Percentiles rank a stretch among this genome's conserved stretches.
Conservation (phyloP, 1,139 yeast species). For the Zygoascus sp. region DNA sequence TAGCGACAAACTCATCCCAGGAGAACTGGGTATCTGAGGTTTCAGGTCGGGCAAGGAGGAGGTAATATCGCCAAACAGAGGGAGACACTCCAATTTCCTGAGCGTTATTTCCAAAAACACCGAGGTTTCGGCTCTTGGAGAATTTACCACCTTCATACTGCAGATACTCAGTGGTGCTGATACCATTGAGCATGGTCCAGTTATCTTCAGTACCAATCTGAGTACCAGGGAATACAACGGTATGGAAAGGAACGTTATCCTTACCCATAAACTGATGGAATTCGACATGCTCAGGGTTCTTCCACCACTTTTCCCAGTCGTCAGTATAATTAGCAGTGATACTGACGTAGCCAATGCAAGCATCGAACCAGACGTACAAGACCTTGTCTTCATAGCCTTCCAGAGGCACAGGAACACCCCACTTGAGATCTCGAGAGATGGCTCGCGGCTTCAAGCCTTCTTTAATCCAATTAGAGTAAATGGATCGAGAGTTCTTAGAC, state of each 20-base stretch:
- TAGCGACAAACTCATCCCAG: constrained; percentile 92
- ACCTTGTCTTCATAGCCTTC: constrained; percentile 77
- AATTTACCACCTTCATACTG: constrained; percentile 98
- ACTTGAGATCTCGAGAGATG: constrained; percentile 90
- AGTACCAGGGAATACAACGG: constrained; percentile 94
- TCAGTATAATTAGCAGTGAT: constrained; percentile 91
- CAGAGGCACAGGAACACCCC: constrained; percentile 98
- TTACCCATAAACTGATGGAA: constrained; percentile 98
- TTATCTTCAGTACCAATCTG: constrained; percentile 80
- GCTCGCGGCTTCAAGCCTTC: constrained; percentile 93
- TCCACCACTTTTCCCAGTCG: constrained; percentile 89
- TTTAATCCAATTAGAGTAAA: constrained; percentile 88
- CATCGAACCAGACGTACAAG: constrained; percentile 97
- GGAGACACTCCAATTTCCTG: constrained; percentile 86
- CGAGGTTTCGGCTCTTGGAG: constrained; percentile 93
- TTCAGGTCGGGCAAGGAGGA: constrained; percentile 91
- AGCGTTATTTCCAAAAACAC: constrained; percentile 98
- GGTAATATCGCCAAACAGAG: constrained; percentile 96
- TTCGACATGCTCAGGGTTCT: constrained; percentile 71
- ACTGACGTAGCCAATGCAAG: constrained; percentile 92
- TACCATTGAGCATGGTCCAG: constrained; percentile 90
- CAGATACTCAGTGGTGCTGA: constrained; percentile 91
- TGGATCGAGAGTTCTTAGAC: constrained; percentile 86
- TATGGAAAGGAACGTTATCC: constrained; percentile 97
- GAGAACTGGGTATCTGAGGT: constrained; percentile 93